Evolutionary conservation across 2,329 filamentous ascomycete species (phyloP), one percentile per base, ranked within the genome.

Genomic region (Geosmithia flava): DNA sequence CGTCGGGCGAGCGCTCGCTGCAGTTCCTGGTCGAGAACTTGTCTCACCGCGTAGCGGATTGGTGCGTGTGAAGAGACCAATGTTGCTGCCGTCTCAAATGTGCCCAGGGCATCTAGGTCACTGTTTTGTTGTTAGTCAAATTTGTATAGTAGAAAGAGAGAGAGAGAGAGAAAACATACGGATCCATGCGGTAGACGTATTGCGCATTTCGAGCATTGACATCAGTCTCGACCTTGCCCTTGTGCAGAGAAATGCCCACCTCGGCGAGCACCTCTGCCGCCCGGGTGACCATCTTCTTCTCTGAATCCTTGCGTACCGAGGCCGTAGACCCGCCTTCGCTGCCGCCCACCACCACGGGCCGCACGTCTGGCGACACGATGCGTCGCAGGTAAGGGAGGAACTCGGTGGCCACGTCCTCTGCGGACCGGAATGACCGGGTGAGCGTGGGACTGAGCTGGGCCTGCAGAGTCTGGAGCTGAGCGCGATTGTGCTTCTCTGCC

Each of bases 101-200:
- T 75, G 1, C 84, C 75, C 0, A 97, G 74, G 8, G 76, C 72
- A 63, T 98, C 93, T n/a, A 98, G 73, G 49, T 80, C 74, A 44
- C 76, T 80, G 42, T 23, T 16, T 2, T 30, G 27, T 51, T 11
- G 17, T 56, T 50, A 60, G 52, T 45, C 23, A 23, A 15, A 19
- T 3, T 7, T 13, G 11, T 40, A n/a, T n/a, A 19, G 7, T n/a
- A 41, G n/a, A 27, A 30, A 33, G 7, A 33, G 30, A 15, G 20
- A 8, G 6, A 7, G 4, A 20, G 20, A 30, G 47, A 40, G 33
- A 7, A 41, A 19, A 81, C 84, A 74, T 70, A 90, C 76, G 93
- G 93, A 59, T 97, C 91, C 87, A 98, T 90, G 47, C 93, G 81
- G 64, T 95, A 97, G 8, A 95, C 83, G 75, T 82, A 97, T 55